Conservation (phyloP, 257 asterid genomes). For the Solanum etuberosum region DNA sequence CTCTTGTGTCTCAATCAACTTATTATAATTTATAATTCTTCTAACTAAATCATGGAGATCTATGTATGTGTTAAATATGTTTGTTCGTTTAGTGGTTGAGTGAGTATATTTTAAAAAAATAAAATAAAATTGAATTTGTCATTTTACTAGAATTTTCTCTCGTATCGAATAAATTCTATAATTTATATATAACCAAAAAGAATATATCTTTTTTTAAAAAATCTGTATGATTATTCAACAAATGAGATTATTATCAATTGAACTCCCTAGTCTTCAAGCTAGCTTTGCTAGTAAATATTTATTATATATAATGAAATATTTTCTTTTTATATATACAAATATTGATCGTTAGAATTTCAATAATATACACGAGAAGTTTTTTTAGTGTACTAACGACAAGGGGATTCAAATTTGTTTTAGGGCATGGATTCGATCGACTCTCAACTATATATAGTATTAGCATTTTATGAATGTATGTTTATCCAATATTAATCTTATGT, state of each 20-base stretch:
- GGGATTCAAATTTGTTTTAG: background rate
- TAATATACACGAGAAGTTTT: background rate
- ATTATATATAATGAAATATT: background rate
- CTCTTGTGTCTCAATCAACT: background rate
- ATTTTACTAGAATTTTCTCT: background rate
- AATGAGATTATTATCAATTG: background rate
- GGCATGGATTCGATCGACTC: background rate
- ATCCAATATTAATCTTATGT: too few species aligned
- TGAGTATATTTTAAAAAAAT: rapidly evolving
- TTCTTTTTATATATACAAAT: background rate
- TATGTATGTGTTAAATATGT: background rate
- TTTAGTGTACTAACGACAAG: background rate
- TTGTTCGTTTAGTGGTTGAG: background rate
- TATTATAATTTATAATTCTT: too few species aligned
- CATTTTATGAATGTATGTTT: background rate
- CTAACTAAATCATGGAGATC: background rate
- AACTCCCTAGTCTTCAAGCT: background rate
- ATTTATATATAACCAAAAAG: background rate
- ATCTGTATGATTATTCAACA: background rate
- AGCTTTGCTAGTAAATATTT: background rate
- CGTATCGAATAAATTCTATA: background rate
- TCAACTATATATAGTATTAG: background rate
- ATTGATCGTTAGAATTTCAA: background rate
- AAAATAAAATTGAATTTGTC: background rate
- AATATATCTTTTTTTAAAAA: background rate